Conservation (phyloP, 2,329 filamentous ascomycete genomes). For the Claviceps capensis region DNA sequence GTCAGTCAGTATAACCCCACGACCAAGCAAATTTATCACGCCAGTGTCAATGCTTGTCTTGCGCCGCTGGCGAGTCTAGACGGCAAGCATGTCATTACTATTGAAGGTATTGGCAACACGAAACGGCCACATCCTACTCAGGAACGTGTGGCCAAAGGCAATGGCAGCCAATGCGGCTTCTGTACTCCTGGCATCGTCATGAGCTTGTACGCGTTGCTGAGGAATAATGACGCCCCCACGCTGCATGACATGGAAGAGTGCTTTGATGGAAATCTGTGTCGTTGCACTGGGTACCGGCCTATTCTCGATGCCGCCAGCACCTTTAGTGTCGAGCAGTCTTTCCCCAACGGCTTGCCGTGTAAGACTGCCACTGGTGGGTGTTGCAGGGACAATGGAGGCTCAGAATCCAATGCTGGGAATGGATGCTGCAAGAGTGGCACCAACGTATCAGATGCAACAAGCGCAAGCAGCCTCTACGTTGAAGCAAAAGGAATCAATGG, state of each 20-base stretch:
- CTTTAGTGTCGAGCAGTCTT: slow-evolving; percentile 47
- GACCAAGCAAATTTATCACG: slow-evolving; percentile 86
- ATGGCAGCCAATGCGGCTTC: slow-evolving; percentile 88
- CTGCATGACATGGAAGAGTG: slow-evolving; percentile 86
- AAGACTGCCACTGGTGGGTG: background rate
- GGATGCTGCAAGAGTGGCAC: slow-evolving; percentile 33
- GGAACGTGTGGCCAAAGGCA: slow-evolving; percentile 78
- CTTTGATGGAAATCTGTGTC: slow-evolving; percentile 90
- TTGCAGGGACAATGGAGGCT: slow-evolving; percentile 1
- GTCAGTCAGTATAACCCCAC: slow-evolving; percentile 89
- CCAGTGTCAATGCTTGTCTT: slow-evolving; percentile 89
- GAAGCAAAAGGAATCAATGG: background rate
- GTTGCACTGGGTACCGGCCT: slow-evolving; percentile 88
- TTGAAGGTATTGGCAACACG: slow-evolving; percentile 87
- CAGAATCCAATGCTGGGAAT: background rate
- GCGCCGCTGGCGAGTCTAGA: slow-evolving; percentile 87
- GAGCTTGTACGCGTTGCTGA: slow-evolving; percentile 84
- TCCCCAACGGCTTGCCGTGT: slow-evolving; percentile 12
- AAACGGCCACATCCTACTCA: slow-evolving; percentile 80
- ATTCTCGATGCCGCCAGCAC: slow-evolving; percentile 90
- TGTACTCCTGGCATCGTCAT: slow-evolving; percentile 97
- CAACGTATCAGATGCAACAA: slow-evolving; percentile 10
- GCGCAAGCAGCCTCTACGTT: background rate
- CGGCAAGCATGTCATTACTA: slow-evolving; percentile 95
- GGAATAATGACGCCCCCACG: slow-evolving; percentile 67